These are phyloP conservation scores for Lactuca sativa DNA, from an alignment of 129 eudicot genomes.

Conservation along the genomic window DNA sequence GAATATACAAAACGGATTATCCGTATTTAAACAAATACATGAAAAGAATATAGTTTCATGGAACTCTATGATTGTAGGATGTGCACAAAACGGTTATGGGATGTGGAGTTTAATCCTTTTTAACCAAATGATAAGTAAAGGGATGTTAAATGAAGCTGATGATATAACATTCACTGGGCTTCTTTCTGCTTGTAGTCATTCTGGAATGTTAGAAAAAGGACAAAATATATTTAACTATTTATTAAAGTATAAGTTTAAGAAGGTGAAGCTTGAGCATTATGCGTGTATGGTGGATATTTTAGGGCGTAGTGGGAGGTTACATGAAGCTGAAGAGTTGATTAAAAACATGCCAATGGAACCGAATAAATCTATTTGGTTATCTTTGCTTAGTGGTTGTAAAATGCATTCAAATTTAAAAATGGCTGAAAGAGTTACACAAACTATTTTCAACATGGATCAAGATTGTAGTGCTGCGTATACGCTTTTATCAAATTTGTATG, in stretches of 20 bases:
- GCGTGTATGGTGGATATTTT: constrained; percentile 85
- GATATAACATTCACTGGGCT: constrained; percentile 74
- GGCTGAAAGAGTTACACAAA: constrained; percentile 63
- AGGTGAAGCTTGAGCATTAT: constrained; percentile 72
- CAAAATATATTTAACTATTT: constrained; percentile 46
- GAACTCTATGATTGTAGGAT: constrained; percentile 80
- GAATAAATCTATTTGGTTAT: constrained; percentile 54
- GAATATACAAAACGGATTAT: constrained; percentile 47
- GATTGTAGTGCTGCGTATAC: constrained; percentile 64
- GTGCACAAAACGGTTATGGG: constrained; percentile 86
- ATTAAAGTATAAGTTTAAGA: constrained; percentile 4
- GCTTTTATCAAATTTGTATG: constrained; percentile 75
- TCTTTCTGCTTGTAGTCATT: constrained; percentile 73
- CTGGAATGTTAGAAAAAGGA: constrained; percentile 70
- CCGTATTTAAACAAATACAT: constrained; percentile 41
- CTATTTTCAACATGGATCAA: constrained; percentile 54
- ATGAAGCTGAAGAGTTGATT: constrained; percentile 72
- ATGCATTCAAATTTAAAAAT: constrained; percentile 54
- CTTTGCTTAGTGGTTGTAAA: constrained; percentile 75
- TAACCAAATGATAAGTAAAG: constrained; percentile 54
- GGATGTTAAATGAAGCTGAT: constrained; percentile 42
- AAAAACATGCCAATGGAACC: constrained; percentile 66
- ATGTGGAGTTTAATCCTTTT: constrained; percentile 59
- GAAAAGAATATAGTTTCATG: constrained; percentile 75
- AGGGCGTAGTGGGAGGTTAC: constrained; percentile 59